Base-by-base conservation (phyloP, 2,329 filamentous ascomycete genomes). In the Talaromyces sp. region DNA sequence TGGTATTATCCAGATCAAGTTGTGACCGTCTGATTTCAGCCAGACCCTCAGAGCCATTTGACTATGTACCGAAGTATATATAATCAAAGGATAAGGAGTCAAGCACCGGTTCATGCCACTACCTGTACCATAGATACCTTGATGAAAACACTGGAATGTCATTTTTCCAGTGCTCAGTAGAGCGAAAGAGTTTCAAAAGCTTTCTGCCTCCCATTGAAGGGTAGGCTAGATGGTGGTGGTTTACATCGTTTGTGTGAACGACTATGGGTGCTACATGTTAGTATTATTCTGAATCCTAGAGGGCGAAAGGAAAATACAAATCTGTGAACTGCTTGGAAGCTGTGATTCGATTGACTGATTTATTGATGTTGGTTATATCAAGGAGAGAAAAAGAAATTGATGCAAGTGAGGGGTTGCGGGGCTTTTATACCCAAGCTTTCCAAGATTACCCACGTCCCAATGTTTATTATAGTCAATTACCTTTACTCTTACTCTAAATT, bases 1-100 rank as follows among this genome's bases (percentile, higher is more conserved):
- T 93, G 90, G 92, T 92, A 95, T 95, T 94, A 94, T 93, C 92
- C 90, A 92, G 91, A 93, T 94, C 91, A 94, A 94, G 91, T 94
- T 92, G 82, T 84, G 83, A 89, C 92, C 91, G 91, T 95, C 90
- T 95, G 88, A 88, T 95, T 90, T 94, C 79, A 81, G 79, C 79
- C 78, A 77, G 75, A 78, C 73, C 56, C 56, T 45, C 8, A 33
- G 56, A 59, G 27, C 56, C 56, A 6, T 59, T 59, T n/a, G 39
- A 45, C 19, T 33, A 31, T 52, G n/a, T 33, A 52, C 48, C 27
- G 3, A 52, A 8, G 33, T 39, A 37, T 14, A 37, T 14, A 56
- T 22, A 39, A 3, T 24, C 56, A 33, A 31, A 27, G 24, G 56
- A 59, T 24, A 24, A 39, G 50, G 65, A 81, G 77, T 81, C 81